Evolutionary conservation across 352 stramenopile species (phyloP).

Genomic region (Pythium inflatum): DNA sequence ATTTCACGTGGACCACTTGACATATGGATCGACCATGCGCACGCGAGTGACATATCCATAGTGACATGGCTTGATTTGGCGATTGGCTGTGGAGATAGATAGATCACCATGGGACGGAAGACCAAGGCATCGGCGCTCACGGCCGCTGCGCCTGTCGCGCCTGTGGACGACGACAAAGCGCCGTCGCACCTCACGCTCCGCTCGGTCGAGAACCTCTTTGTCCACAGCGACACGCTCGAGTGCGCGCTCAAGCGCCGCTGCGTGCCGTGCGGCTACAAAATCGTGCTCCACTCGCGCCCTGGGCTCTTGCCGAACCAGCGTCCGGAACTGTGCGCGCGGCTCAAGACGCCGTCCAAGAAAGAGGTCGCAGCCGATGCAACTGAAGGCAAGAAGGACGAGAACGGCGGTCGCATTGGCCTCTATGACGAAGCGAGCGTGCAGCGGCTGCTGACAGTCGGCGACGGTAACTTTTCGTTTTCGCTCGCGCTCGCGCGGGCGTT

Average conservation of each 20-base stretch:
- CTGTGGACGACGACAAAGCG: background rate
- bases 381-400: background rate
- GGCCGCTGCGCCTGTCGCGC: background rate
- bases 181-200: conserved; percentile 30
- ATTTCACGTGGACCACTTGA: conserved; percentile 19
- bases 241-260: conserved; percentile 73
- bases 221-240: conserved; percentile 66
- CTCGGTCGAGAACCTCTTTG: conserved; percentile 59
- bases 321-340: conserved; percentile 73
- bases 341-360: conserved; percentile 27
- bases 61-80: conserved; percentile 33
- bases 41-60: conserved; percentile 10
- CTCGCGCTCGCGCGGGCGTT: conserved; percentile 84
- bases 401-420: conserved; percentile 43
- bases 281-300: conserved; percentile 61
- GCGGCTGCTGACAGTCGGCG: conserved; percentile 91
- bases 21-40: too few species aligned
- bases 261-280: conserved; percentile 89
- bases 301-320: conserved; percentile 75
- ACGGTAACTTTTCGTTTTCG: conserved; percentile 97
- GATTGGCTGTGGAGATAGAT: conserved; percentile 19
- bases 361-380: background rate
- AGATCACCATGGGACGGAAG: conserved; percentile 13
- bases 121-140: conserved; percentile 1
- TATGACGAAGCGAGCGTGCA: conserved; percentile 56